Base-by-base conservation (phyloP, 176 grass and related monocot species). In the Triticum turgidum region DNA sequence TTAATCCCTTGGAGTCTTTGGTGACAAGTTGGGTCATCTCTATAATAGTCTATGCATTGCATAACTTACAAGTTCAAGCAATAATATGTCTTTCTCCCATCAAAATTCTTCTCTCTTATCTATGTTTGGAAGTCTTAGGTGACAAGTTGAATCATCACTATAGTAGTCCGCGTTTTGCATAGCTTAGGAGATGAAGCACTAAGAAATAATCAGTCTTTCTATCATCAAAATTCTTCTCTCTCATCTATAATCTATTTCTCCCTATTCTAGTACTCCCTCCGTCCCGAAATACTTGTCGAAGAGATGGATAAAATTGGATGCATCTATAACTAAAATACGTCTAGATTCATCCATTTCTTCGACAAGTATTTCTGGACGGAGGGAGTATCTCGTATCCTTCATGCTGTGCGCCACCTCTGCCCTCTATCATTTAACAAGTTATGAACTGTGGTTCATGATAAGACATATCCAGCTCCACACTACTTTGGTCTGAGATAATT, bases 31-130 rank as follows among this genome's bases (percentile, higher is more conserved):
- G 22, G 14, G 42, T 76, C 24, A 76, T 24, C 5, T 65, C 25
- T 64, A 30, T 29, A 3, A 30, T 29, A 3, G 24, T 76, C 13
- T 47, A 44, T 9, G 41, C 71, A 29, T 74, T 51, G 24, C 24
- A 76, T 51, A 51, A 49, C 41, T 76, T 18, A 30, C 73, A 3
- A 18, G 44, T 30, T 52, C 24, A 51, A 10, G 73, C 42, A 30
- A 76, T 76, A 76, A 76, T 33, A 29, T 54, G 7, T 76, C 47
- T 76, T 54, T 76, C 73, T 76, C 20, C 18, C 25, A 76, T 76
- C 47, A 18, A 56, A 76, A 29, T 52, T 44, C 42, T 45, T 29
- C 12, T 76, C 45, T 30, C 27, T 33, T 47, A 30, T 76, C 44
- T 75, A 17, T 75, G 6, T 74, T 54, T 18, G 15, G 5, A 18